Percentiles rank a stretch among this genome's conserved stretches.
phyloP scores from a whole-genome alignment of 345 rosid species.

The Carallia brachiata region DNA sequence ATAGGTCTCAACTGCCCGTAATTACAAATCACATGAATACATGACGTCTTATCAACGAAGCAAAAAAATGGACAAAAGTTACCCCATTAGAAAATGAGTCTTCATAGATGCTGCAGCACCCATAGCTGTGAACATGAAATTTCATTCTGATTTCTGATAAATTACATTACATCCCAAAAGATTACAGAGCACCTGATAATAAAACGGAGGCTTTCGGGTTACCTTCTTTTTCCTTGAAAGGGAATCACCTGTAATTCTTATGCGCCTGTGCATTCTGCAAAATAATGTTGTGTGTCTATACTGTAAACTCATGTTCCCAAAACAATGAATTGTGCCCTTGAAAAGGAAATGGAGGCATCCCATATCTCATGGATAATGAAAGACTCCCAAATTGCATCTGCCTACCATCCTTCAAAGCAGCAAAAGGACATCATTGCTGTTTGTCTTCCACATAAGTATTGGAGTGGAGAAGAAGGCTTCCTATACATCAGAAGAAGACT shows the following conservation, averaged over 20 bases:
- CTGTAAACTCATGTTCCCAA: not conserved
- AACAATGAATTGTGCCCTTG: not conserved
- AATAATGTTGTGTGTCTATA: not conserved
- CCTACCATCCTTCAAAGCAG: conserved; percentile 3
- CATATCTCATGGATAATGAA: not conserved
- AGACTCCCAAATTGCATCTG: not conserved
- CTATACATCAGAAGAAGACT: no score
- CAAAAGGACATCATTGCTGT: not conserved
- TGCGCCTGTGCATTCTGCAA: not conserved
- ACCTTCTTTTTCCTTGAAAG: not conserved
- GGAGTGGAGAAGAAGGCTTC: no score
- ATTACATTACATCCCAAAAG: not conserved
- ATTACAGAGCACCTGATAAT: not conserved
- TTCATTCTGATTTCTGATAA: no score
- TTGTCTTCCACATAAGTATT: not conserved
- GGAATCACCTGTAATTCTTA: not conserved
- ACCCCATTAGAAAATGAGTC: no score
- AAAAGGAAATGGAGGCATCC: not conserved
- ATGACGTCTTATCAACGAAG: not conserved
- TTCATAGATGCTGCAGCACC: no score
- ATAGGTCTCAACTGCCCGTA: not conserved
- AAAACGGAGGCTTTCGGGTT: not conserved
- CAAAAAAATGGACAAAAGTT: no score
- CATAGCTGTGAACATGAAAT: no score
- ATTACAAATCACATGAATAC: not conserved